Evolutionary conservation across 768 basidiomycete genomes (phyloP), one percentile per base, ranked within the genome.

Genomic region (Tulasnella sp.): DNA sequence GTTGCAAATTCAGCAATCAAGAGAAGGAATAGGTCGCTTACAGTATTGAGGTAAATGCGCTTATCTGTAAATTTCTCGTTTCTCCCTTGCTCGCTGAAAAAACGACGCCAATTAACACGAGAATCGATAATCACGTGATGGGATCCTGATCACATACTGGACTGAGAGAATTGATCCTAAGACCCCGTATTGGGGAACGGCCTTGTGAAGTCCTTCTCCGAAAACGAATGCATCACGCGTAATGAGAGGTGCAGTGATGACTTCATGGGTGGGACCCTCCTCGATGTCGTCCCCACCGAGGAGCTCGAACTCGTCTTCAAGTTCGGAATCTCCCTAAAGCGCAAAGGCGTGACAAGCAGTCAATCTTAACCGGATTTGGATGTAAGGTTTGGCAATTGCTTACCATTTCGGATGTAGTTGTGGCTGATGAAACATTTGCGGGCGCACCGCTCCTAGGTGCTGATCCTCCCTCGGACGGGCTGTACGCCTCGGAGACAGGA

Each of bases 21-120:
- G 76, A 22, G 40, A 75, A 38, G 36, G 42, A 25, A 54, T 11
- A 37, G 36, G 31, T 19, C n/a, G 17, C 73, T 25, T 37, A 90
- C 91, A 0, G 90, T 91, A 79, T 92, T 92, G 12, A 92, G 80
- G 79, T 92, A 92, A 0, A 92, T 74, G 0, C 91, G 85, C 2
- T 84, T 85, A 77, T 91, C 89, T 0, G 81, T 75, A 0, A 84
- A 86, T 0, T 81, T 79, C 29, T 85, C 80, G 0, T 78, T 78
- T 14, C 78, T 79, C 68, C 79, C 84, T 70, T 85, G 83, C 29
- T 82, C 83, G 71, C 87, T 86, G 79, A 34, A 42, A 72, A 52
- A 70, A 2, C 29, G n/a, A 67, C 7, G 38, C 22, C 31, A 42
- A 5, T 40, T n/a, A 6, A 38, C 31, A 12, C 42, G 31, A 5